These are phyloP conservation scores for Ascochyta lentis DNA, from an alignment of 2,329 filamentous ascomycete genomes.

Conservation along the genomic window DNA sequence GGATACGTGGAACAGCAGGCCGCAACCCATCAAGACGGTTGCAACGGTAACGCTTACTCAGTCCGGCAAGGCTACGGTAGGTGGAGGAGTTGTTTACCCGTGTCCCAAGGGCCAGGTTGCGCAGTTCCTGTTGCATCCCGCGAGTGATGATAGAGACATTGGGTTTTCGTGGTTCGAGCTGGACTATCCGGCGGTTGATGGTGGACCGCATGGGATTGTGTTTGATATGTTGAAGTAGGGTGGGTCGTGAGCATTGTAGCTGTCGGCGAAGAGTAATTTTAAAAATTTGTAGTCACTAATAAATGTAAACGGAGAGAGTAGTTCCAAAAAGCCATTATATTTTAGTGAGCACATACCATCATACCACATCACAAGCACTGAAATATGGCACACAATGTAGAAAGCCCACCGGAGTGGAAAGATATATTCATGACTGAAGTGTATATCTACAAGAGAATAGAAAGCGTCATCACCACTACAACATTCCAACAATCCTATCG, in stretches of 20 bases:
- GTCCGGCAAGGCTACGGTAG: constrained; percentile 15
- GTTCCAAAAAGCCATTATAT: no score
- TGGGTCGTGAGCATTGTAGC: no score
- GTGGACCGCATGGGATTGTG: constrained; percentile 39
- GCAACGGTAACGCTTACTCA: constrained; percentile 28
- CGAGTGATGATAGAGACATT: constrained; percentile 20
- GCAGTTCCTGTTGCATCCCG: constrained; percentile 39
- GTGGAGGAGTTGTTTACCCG: constrained; percentile 22
- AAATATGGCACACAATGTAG: neutral
- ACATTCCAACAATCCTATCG: constrained; percentile 1
- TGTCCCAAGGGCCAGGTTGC: constrained; percentile 33
- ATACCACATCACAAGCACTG: neutral
- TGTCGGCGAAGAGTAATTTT: no score
- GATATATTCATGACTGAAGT: constrained; percentile 30
- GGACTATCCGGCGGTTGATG: constrained; percentile 25
- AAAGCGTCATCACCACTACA: constrained; percentile 18
- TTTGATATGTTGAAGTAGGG: constrained; percentile 35
- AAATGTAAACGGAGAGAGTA: no score
- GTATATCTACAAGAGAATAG: constrained; percentile 42
- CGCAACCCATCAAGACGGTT: constrained; percentile 20
- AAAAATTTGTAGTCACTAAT: no score
- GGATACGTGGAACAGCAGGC: constrained; percentile 39
- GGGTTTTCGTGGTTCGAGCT: constrained; percentile 42
- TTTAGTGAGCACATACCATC: no score
- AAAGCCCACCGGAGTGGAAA: constrained; percentile 16